Evolutionary conservation across 768 basidiomycete genomes (phyloP), one percentile per base, ranked within the genome.

Genomic region (Cubamyces lactineus): DNA sequence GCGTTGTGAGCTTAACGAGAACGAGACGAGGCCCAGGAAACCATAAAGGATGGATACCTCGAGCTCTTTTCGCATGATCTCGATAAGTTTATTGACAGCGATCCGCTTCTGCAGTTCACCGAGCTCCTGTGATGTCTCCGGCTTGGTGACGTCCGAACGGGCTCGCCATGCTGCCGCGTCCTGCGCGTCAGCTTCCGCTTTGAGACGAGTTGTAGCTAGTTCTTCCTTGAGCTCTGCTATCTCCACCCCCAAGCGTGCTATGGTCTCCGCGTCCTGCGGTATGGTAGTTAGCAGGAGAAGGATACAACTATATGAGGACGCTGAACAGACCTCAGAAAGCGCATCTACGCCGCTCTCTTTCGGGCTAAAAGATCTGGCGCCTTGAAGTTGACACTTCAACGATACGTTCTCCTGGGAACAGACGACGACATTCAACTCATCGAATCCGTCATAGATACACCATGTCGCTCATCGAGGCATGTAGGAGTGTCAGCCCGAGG

Each of bases 141-240:
- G 7, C 30, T 60, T 53, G 15, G 45, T 9, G 5, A 38, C 34
- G 3, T 60, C 43, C 23, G 47, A 60, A 9, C 52, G 45, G 42
- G 13, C 30, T 4, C 52, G 52, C 59, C 59, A 54, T 30, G 34
- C 16, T 5, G 30, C 21, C 1, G 52, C 52, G 16, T 60, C 59
- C 5, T 16, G 5, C 16, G 28, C 17, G 23, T 41, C 45, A 1
- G 38, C 21, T 40, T 34, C 52, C 3, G 59, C 52, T 4, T n/a
- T 5, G 9, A 19, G 8, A 2, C 45, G 52, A 21, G 52, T 52
- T 8, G 21, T 45, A 2, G 34, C 24, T 16, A 60, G 46, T 21
- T 60, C 52, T 12, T 46, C 15, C 16, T 53, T 53, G 21, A 60
- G 45, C 2, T 30, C 1, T 13, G 12, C 52, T 6, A 60, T n/a